Base-by-base conservation (phyloP, 1,284 basidiomycete species). In the Apiotrichum laibachii region DNA sequence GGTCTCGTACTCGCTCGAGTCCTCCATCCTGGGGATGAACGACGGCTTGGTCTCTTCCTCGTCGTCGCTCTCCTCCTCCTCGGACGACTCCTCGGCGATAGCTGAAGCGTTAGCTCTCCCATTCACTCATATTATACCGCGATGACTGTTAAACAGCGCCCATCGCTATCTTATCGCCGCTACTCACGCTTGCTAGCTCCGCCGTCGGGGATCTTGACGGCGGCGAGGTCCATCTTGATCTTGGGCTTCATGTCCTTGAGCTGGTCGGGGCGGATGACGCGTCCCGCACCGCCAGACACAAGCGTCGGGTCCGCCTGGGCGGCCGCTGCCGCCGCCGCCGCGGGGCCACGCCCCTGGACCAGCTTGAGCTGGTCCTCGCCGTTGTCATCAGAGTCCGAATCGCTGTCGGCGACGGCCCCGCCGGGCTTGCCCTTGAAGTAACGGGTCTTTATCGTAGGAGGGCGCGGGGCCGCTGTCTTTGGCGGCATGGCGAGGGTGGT, bases 1-100 rank as follows among this genome's bases (percentile, higher is more conserved):
- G 1, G 76, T 77, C 59, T 78, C 77, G 59, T 77, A 79, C 50
- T 79, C 77, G 68, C 75, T 76, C 42, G 73, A 75, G 35, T 67
- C 67, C 63, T 50, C 50, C 52, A 44, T 55, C 57, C 63, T 67
- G 18, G 64, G 61, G 16, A 65, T 50, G 10, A 45, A 50, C 8
- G 54, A 26, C 31, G 70, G 68, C 54, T 69, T 67, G 8, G 43
- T 54, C n/a, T 63, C 65, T 26, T 70, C 71, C 35, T 76, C 73
- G 39, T 70, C 68, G 15, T 69, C 67, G 22, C 60, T 64, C 53
- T 69, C 70, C 45, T 66, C 64, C 42, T 63, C 61, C 48, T 37
- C 37, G 11, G 37, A 37, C 12, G 58, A 61, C 47, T 56, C 60
- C 26, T 62, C 63, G 16, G 55, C 60, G 22, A 65, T 50, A 21